A percentile compares a stretch with the other conserved stretches of the same genome.
These are phyloP conservation scores for Prunus campanulata DNA, from an alignment of 306 rosid species.

Conservation along the genomic window DNA sequence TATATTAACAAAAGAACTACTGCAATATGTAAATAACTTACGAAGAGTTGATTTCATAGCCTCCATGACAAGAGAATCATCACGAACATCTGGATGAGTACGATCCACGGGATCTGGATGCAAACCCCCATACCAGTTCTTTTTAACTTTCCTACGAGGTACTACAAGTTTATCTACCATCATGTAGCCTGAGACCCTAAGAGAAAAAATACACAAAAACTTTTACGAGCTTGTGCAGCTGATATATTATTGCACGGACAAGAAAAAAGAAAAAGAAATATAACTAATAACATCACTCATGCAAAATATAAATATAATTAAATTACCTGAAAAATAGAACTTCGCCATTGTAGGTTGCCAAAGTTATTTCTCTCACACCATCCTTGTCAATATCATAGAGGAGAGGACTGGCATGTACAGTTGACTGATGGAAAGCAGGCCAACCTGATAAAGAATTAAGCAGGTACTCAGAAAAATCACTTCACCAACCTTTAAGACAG, in stretches of 20 bases:
- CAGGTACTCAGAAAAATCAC: constrained; percentile 11
- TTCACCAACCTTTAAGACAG: constrained; percentile 17
- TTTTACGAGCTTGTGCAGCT: not conserved
- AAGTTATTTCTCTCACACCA: constrained; percentile 90
- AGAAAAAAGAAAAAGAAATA: not conserved
- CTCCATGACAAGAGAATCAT: constrained; percentile 62
- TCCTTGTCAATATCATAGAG: constrained; percentile 96
- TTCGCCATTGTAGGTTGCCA: constrained; percentile 98
- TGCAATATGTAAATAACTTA: constrained; percentile 36
- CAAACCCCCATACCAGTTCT: constrained; percentile 82
- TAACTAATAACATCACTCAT: not conserved
- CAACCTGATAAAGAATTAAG: constrained; percentile 65
- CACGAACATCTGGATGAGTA: constrained; percentile 85
- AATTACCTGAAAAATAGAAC: constrained; percentile 91
- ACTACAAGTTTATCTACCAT: constrained; percentile 87
- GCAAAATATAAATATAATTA: constrained; percentile 18
- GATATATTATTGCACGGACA: not conserved
- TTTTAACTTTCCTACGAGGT: constrained; percentile 81
- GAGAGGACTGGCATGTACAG: constrained; percentile 94
- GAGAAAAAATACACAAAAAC: constrained; percentile 15
- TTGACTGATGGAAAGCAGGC: constrained; percentile 99
- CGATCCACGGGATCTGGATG: constrained; percentile 79
- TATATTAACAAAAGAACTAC: constrained; percentile 8
- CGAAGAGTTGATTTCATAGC: constrained; percentile 50
- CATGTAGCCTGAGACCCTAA: constrained; percentile 91